phyloP scores from a whole-genome alignment of 805 yeast species.

The Candida caryicola region DNA sequence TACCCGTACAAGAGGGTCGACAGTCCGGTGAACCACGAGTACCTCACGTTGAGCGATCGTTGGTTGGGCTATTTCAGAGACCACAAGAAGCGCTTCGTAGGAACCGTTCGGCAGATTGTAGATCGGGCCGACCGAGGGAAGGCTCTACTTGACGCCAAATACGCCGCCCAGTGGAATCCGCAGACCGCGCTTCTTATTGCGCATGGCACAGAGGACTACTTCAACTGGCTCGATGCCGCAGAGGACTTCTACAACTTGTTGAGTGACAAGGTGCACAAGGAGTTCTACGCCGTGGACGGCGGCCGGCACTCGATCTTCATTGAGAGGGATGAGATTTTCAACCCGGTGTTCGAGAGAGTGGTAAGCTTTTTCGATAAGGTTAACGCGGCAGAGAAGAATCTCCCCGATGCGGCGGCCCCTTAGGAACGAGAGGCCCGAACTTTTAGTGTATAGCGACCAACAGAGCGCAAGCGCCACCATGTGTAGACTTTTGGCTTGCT shows the following conservation, averaged over 20 bases:
- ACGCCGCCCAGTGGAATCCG: conserved; percentile 33
- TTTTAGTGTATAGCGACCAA: too few relatives aligned
- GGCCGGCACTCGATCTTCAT: conserved; percentile 46
- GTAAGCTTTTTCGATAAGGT: conserved; percentile 30
- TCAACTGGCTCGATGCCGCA: conserved; percentile 54
- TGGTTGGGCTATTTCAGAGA: conserved; percentile 44
- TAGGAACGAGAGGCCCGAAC: too few relatives aligned
- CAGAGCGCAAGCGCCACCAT: too few relatives aligned
- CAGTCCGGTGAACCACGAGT: conserved; percentile 50
- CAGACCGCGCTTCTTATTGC: conserved; percentile 50
- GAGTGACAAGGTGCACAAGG: conserved; percentile 30
- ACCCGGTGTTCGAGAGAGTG: conserved; percentile 33
- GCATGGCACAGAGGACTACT: conserved; percentile 62
- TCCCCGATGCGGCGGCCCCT: too few relatives aligned
- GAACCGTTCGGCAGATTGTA: conserved; percentile 44
- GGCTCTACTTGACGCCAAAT: conserved; percentile 37
- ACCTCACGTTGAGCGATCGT: conserved; percentile 46
- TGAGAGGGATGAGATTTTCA: conserved; percentile 45
- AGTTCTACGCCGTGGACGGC: conserved; percentile 22
- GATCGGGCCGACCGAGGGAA: conserved; percentile 48
- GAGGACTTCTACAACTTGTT: conserved; percentile 36
- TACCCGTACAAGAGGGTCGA: conserved; percentile 49
- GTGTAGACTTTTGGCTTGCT: too few relatives aligned
- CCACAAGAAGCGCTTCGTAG: conserved; percentile 41
- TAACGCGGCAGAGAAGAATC: too few relatives aligned